Evolutionary conservation across 2,329 filamentous ascomycete genomes (phyloP).

Genomic region (Hypocreales sp.): DNA sequence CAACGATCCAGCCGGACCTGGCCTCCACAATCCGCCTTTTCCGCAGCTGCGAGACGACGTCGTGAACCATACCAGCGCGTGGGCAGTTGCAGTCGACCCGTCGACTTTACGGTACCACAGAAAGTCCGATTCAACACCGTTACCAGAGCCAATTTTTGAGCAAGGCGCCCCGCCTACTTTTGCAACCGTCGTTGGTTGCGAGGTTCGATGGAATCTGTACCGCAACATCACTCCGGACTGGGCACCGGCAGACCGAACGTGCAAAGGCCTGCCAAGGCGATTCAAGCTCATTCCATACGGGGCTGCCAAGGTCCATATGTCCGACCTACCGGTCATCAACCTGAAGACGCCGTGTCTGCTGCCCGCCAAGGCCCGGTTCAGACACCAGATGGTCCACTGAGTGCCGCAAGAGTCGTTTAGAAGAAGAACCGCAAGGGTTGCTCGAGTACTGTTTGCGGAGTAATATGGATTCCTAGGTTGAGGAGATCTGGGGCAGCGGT

Average conservation of each 20-base stretch:
- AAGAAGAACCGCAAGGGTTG: too few species aligned
- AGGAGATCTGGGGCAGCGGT: too few species aligned
- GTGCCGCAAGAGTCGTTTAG: too few species aligned
- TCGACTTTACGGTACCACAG: constrained; percentile 10
- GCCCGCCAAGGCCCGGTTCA: too few species aligned
- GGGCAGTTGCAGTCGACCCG: constrained; percentile 13
- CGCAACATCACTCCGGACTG: constrained; percentile 15
- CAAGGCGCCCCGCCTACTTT: constrained; percentile 15
- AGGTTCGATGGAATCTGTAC: constrained; percentile 18
- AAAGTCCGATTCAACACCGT: too few species aligned
- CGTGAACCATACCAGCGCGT: constrained; percentile 15
- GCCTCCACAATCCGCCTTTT: constrained; percentile 7
- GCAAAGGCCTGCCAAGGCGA: constrained; percentile 13
- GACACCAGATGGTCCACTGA: too few species aligned
- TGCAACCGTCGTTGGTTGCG: constrained; percentile 20
- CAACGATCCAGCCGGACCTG: constrained; percentile 5
- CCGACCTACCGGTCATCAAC: background rate
- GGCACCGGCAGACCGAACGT: constrained; percentile 6
- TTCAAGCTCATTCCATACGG: constrained; percentile 27
- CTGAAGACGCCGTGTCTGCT: too few species aligned
- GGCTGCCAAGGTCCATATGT: constrained; percentile 28
- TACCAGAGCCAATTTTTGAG: constrained; percentile 13
- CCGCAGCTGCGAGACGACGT: constrained; percentile 14
- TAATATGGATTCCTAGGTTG: too few species aligned
- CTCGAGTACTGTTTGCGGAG: too few species aligned